A percentile compares a stretch with the other conserved stretches of the same genome.
phyloP scores from a whole-genome alignment of 805 yeast genomes.

The Vanderwaltozyma yarrowii region DNA sequence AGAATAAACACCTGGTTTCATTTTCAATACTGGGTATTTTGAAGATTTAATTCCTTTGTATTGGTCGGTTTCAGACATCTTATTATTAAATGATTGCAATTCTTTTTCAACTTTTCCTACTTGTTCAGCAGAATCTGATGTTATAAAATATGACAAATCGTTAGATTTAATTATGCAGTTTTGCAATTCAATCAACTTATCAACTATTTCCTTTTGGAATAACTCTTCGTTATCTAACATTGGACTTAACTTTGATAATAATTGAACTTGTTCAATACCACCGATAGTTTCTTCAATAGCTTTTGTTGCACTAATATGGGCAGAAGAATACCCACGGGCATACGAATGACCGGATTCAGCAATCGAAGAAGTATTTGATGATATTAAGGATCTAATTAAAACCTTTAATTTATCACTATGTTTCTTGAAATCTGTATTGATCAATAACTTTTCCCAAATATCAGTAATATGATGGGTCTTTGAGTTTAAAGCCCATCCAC shows the following conservation, averaged over 20 bases:
- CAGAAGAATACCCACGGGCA: constrained; percentile 59
- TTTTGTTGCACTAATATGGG: constrained; percentile 51
- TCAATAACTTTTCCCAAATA: constrained; percentile 59
- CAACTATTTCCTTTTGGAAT: constrained; percentile 49
- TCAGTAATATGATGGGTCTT: constrained; percentile 52
- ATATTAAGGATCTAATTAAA: constrained; percentile 61
- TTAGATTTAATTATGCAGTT: constrained; percentile 33
- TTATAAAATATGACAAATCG: constrained; percentile 43
- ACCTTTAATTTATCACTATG: constrained; percentile 61
- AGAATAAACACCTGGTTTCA: constrained; percentile 13
- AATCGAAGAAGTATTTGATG: constrained; percentile 67
- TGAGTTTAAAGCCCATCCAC: constrained; percentile 61
- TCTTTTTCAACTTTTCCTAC: constrained; percentile 16
- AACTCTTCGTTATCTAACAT: constrained; percentile 39
- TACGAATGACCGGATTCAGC: constrained; percentile 84
- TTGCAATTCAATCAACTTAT: constrained; percentile 47
- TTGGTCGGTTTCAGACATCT: neutral
- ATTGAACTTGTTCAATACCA: constrained; percentile 72
- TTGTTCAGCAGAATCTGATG: constrained; percentile 41
- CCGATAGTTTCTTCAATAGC: constrained; percentile 51
- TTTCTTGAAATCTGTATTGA: constrained; percentile 52
- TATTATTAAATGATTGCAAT: constrained; percentile 23
- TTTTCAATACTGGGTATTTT: constrained; percentile 1
- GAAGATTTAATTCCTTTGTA: neutral
- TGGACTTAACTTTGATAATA: constrained; percentile 49